Evolutionary conservation across 106 monocot species (phyloP), one percentile per base, ranked within the genome.

Genomic region (Platanthera zijinensis): DNA sequence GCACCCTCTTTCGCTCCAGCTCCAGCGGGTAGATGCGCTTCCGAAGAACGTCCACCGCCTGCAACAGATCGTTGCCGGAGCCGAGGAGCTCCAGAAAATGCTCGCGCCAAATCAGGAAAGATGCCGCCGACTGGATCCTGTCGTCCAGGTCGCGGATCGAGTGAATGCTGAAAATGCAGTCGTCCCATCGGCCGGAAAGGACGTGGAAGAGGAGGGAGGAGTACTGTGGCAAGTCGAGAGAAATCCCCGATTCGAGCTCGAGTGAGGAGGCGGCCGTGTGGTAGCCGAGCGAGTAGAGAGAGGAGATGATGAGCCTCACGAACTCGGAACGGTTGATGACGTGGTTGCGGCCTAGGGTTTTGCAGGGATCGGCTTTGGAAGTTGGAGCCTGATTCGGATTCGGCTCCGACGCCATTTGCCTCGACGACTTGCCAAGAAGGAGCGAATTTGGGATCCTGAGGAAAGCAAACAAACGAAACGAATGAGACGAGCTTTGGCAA

Each of bases 201-300:
- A 70, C 17, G 56, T 85, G 72, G 45, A 69, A 59, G 62, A 81
- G 15, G 21, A 90, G 83, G 53, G 82, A 63, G 53, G 53, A 52
- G 72, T 76, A 78, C 75, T 85, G 83, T 5, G 83, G 79, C 53
- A 83, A 82, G 70, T 90, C 80, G n/a, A 80, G 80, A 10, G 49
- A 51, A 74, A 90, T 66, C 12, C 87, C 90, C 30, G 90, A 90
- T 68, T 90, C 90, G 30, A 66, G 71, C 63, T 90, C 90, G 21
- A 90, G 85, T 13, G 77, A 18, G 12, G 79, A 69, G 0, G 90
- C 90, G 47, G 90, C 54, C 46, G 21, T 77, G 45, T 79, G 66
- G 87, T 81, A 90, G 10, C 90, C 90, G 54, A 90, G 87, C 45
- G 87, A 85, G 77, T 85, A 76, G 71, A 90, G 90, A 18, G 87